Conservation (phyloP, 257 asterid genomes). For the Petunia secreta region DNA sequence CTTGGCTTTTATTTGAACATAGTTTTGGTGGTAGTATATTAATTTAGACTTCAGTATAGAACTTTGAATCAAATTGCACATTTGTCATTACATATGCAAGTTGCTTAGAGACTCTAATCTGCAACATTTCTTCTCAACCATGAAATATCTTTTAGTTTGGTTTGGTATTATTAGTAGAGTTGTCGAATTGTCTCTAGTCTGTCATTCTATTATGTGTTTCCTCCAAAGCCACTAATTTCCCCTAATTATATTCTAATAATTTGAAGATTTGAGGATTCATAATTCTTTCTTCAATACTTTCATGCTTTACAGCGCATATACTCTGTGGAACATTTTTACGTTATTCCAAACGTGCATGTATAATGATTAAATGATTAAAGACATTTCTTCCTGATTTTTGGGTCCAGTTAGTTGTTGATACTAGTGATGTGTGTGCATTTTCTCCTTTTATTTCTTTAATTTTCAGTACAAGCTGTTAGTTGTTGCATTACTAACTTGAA, state of each 20-base stretch:
- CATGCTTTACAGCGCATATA: neutral
- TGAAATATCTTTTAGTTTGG: neutral
- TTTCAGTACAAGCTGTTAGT: neutral
- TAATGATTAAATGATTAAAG: conserved; percentile 2
- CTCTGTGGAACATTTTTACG: neutral
- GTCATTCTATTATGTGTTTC: conserved; percentile 1
- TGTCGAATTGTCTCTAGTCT: conserved; percentile 3
- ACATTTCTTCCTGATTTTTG: neutral
- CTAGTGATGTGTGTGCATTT: neutral
- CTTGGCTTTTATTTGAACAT: neutral
- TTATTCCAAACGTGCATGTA: neutral
- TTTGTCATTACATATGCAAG: neutral
- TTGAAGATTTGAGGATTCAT: neutral
- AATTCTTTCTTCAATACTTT: neutral
- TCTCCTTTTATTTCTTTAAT: neutral
- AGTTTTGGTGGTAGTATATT: neutral
- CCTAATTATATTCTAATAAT: neutral
- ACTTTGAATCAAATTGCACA: neutral
- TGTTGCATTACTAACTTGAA: neutral
- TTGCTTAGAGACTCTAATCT: neutral
- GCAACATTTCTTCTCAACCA: conserved; percentile 14
- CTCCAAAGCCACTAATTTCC: neutral
- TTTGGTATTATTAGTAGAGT: conserved; percentile 16
- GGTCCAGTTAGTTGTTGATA: neutral
- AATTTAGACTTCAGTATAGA: neutral